Evolutionary conservation across 2,329 filamentous ascomycete species (phyloP), one percentile per base, ranked within the genome.

Genomic region (Colletotrichum musicola): DNA sequence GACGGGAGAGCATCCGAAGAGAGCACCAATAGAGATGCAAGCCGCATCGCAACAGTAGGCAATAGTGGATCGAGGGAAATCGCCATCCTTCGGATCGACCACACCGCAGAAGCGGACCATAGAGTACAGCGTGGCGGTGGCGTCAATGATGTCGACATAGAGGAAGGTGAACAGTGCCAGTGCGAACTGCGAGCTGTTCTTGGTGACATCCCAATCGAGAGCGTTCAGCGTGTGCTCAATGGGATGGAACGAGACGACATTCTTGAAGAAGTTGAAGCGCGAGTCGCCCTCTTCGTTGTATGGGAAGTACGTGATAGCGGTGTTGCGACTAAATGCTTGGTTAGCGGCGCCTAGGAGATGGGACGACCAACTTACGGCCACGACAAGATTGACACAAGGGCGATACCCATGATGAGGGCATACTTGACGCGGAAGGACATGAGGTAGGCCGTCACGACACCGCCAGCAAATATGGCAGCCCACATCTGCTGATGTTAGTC

Each of bases 31-130:
- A 0, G 90, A 92, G 71, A 94, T 93, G 69, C 89, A 90, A 14
- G 90, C 79, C 1, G 92, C 91, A 72, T 94, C 92, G 4, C 88
- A 89, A 73, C 87, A 91, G 77, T 93, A 94, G 1, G 94, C 94
- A 38, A 95, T 81, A 1, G 94, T 93, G 2, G 92, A 95, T 47
- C 93, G 90, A 60, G 95, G 93, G 71, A 97, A 97, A 77, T 97
- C 93, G n/a, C 90, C 89, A 2, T 91, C 89, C 53, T 87, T 84
- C 72, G 86, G 79, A 75, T 90, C 85, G 72, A 92, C 88, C 51
- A 87, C 86, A 30, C 89, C 88, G 70, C 88, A 90, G 80, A 93
- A 93, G 22, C 90, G 89, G 1, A 92, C 92, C 92, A 94, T 94
- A n/a, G 91, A 92, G 80, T 93, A 94, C 44, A 94, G 81, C 0